Evolutionary conservation across 495 filamentous ascomycete genomes (phyloP).

Genomic region (Staphylotrichum longicolle): DNA sequence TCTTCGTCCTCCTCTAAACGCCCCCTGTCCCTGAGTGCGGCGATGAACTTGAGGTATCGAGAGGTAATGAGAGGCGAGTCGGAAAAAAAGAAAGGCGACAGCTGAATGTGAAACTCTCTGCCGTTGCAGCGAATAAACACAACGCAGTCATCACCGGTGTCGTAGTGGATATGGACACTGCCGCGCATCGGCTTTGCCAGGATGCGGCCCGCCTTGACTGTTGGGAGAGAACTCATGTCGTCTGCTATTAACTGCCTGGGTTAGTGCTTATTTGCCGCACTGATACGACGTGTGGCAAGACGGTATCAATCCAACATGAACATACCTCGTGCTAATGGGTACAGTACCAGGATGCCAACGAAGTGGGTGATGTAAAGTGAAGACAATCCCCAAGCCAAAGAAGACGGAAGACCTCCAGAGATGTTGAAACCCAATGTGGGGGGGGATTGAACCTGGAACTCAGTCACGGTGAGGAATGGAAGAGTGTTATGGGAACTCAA

Average conservation of each 20-base stretch:
- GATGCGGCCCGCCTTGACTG: constrained; percentile 8
- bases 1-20: neutral
- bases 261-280: too few relatives aligned
- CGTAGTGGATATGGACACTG: constrained; percentile 12
- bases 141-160: constrained; percentile 19
- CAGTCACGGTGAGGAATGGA: too few relatives aligned
- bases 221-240: neutral
- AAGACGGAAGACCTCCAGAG: too few relatives aligned
- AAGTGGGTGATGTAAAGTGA: too few relatives aligned
- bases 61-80: constrained; percentile 17
- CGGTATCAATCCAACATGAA: too few relatives aligned
- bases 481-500: too few relatives aligned
- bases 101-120: constrained; percentile 19
- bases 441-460: too few relatives aligned
- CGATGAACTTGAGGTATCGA: constrained; percentile 23
- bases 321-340: too few relatives aligned
- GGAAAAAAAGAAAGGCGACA: constrained; percentile 22
- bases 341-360: too few relatives aligned
- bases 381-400: too few relatives aligned
- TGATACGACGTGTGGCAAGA: too few relatives aligned
- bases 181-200: constrained; percentile 10
- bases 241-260: neutral
- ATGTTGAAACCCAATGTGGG: too few relatives aligned
- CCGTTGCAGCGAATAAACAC: constrained; percentile 23
- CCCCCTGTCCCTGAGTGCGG: constrained; percentile 5